These are phyloP conservation scores for Canna indica DNA, from an alignment of 176 grass and related monocot genomes.

Conservation along the genomic window DNA sequence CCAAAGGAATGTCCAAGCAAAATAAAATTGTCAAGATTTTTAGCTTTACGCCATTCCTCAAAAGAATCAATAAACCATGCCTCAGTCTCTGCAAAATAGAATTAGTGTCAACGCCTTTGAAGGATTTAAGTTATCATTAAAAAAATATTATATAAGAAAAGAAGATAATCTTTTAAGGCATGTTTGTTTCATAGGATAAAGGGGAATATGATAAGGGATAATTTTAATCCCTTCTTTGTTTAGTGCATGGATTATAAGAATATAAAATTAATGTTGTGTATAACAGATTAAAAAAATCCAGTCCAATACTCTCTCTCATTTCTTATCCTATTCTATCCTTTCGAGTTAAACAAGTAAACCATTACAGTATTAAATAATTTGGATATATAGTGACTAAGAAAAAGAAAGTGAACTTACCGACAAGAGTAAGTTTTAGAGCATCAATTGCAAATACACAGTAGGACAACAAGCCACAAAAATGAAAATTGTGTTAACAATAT, in stretches of 20 bases:
- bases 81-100: conserved; percentile 70
- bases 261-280: too few species aligned
- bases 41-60: conserved; percentile 96
- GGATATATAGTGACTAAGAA: neutral
- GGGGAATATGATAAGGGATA: too few species aligned
- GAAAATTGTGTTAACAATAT: neutral
- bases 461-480: neutral
- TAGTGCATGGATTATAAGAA: too few species aligned
- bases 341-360: too few species aligned
- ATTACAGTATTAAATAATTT: too few species aligned
- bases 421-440: neutral
- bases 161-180: neutral
- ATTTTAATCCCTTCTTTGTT: too few species aligned
- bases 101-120: neutral
- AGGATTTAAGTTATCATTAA: neutral
- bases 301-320: too few species aligned
- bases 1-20: conserved; percentile 97
- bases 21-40: conserved; percentile 86
- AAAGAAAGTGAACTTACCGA: neutral
- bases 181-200: too few species aligned
- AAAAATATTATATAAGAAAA: neutral
- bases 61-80: conserved; percentile 98
- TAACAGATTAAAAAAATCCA: too few species aligned
- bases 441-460: conserved; percentile 1
- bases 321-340: too few species aligned